phyloP scores from a whole-genome alignment of 129 eudicot genomes.

The Flaveria bidentis region DNA sequence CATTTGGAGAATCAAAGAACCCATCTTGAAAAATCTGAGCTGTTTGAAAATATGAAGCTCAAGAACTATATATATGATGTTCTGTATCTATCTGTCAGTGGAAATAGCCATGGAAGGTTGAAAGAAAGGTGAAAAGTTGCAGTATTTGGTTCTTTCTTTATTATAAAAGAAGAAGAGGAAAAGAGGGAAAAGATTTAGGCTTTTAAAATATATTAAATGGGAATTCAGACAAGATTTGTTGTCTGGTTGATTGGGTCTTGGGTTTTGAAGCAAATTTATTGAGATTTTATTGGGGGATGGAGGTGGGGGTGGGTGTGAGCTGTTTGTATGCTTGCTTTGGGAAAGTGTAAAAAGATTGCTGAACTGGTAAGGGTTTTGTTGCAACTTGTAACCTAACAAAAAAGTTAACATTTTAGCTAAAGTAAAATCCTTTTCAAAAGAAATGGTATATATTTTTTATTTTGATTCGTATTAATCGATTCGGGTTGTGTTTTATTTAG shows the following conservation, averaged over 20 bases:
- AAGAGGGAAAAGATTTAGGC: slow-evolving; percentile 17
- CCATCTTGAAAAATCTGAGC: slow-evolving; percentile 39
- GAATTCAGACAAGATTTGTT: slow-evolving; percentile 29
- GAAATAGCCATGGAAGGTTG: slow-evolving; percentile 26
- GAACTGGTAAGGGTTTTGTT: slow-evolving; percentile 29
- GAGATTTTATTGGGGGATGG: neutral
- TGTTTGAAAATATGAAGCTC: slow-evolving; percentile 13
- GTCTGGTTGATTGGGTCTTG: slow-evolving; percentile 25
- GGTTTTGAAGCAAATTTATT: slow-evolving; percentile 24
- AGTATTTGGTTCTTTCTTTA: slow-evolving; percentile 15
- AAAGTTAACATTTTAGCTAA: slow-evolving; percentile 6
- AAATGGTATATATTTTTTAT: neutral
- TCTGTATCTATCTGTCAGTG: slow-evolving; percentile 22
- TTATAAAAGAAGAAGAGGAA: slow-evolving; percentile 15
- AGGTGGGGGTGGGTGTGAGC: slow-evolving; percentile 31
- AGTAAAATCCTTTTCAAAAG: neutral
- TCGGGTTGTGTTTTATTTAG: slow-evolving; percentile 4
- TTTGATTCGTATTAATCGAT: neutral
- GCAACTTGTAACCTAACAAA: slow-evolving; percentile 8
- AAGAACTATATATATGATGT: slow-evolving; percentile 29
- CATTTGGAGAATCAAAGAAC: slow-evolving; percentile 45
- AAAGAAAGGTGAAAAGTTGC: slow-evolving; percentile 20
- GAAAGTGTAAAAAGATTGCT: slow-evolving; percentile 47
- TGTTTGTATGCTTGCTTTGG: slow-evolving; percentile 47
- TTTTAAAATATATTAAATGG: slow-evolving; percentile 24